Base-by-base conservation (phyloP, 495 filamentous ascomycete species). In the Chlorociboria aeruginascens region DNA sequence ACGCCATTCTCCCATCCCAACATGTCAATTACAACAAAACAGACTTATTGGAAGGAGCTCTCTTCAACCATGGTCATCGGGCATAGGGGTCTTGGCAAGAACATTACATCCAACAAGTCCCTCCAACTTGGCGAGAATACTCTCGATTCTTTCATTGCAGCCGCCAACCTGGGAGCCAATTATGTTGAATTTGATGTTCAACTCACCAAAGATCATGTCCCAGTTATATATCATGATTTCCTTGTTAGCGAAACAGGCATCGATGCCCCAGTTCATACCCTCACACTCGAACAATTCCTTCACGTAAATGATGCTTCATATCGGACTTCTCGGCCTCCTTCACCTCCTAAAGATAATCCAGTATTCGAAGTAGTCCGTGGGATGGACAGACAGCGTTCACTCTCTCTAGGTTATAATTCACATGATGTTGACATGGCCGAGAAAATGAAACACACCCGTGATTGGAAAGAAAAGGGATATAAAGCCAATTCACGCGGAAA, bases 141-240 rank as follows among this genome's bases (percentile, higher is more conserved):
- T 0, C 66, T 95, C 8, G 80, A 85, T 61, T 97, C 93, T 0
- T 96, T 99, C 66, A 94, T 97, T 58, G 83, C 90, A 4, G 93
- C 93, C 0, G 89, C 90, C 2, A 96, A 95, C 50, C 68, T 97
- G 25, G 93, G 92, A 3, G 89, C 89, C 1, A 79, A 82, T 13
- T 93, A 94, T 59, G 88, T 96, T 46, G 89, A 96, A 63, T 87
- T 83, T 58, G 92, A 98, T 60, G 92, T 99, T 2, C 93, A 99
- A 61, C 71, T 99, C 40, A 99, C 93, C 13, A 99, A 99, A 59
- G 93, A 99, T 61, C 89, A 92, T 63, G 88, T 99, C 7, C 93
- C 93, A 13, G 89, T 99, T 56, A 95, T 99, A 56, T 99, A 99
- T 63, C 93, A 99, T 62, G 93, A 99, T 64, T 99, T 99, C 57